Base-by-base conservation (phyloP, 192 early-diverging fungal genomes). In the Chytriomyces sp. region DNA sequence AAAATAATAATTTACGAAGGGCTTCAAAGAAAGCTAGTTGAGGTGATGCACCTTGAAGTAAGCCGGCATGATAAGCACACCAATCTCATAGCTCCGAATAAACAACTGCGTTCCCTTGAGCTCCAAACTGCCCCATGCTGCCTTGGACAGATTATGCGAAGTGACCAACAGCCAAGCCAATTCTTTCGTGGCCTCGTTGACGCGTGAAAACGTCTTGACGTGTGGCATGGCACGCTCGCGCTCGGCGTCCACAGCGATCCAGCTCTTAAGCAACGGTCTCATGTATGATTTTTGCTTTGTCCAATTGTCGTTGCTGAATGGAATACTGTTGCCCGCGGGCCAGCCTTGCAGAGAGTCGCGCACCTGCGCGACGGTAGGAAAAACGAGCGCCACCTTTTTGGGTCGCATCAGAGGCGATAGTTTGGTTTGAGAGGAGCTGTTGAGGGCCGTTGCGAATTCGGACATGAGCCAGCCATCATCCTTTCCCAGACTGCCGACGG, bases 81-180 rank as follows among this genome's bases (percentile, higher is more conserved):
- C 90, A 0, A 91, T 70, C 49, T 91, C 90, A 73, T 85, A 91
- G 52, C 86, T 89, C 17, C 88, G 75, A 25, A 91, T 84, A 34
- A 77, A 74, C n/a, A 90, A 70, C 53, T 86, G 80, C 4, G 64
- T 75, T 26, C 74, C 78, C 22, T 87, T 82, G 59, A 79, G 78
- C 54, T 89, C 76, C 25, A 89, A 61, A 22, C 70, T 65, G 3
- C 90, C 90, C 89, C 89, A 91, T 2, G 90, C 90, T n/a, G 90
- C 89, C 68, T 86, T 84, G 7, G 82, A 84, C 28, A 91, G 78
- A 58, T 91, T 91, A 66, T 77, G 41, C 19, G 75, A 81, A 3
- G 70, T 68, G n/a, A 84, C 57, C n/a, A 82, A 34, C 39, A 84
- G 69, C 78, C 80, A 78, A 22, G 65, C 73, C 19, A 82, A 53